A percentile compares a stretch with the other conserved stretches of the same genome.
phyloP scores from a whole-genome alignment of 805 yeast genomes.

The Komagataella phaffii region DNA sequence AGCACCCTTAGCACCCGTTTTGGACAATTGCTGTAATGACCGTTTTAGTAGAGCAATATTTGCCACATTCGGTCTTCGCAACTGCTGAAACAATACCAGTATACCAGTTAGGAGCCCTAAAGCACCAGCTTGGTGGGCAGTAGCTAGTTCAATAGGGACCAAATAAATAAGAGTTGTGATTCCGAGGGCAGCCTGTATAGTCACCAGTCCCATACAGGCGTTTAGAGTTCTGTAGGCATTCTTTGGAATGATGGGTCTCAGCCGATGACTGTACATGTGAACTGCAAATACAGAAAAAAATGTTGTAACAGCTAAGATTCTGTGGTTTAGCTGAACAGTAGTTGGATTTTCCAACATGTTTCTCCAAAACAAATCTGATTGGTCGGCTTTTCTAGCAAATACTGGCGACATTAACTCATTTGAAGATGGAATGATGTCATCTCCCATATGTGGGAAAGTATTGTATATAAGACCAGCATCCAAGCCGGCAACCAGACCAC shows the following conservation, averaged over 20 bases:
- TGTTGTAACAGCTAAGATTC: conserved; percentile 73
- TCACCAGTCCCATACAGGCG: conserved; percentile 69
- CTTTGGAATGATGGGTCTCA: conserved; percentile 43
- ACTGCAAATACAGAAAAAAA: conserved; percentile 56
- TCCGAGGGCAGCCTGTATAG: conserved; percentile 77
- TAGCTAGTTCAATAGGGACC: conserved; percentile 89
- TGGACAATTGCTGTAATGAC: conserved; percentile 4
- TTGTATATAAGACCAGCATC: conserved; percentile 97
- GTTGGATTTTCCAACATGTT: conserved; percentile 91
- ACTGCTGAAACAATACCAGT: conserved; percentile 43
- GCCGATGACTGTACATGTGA: conserved; percentile 53
- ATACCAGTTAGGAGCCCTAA: conserved; percentile 74
- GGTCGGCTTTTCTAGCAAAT: conserved; percentile 53
- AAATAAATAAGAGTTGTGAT: conserved; percentile 73
- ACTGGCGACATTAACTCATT: conserved; percentile 67
- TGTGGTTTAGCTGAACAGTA: conserved; percentile 86
- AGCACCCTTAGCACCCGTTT: background rate
- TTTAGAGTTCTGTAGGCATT: conserved; percentile 44
- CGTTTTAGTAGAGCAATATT: conserved; percentile 16
- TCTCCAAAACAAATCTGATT: conserved; percentile 78
- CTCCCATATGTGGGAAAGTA: conserved; percentile 95
- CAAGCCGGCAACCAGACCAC: conserved; percentile 95
- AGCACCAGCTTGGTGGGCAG: conserved; percentile 96
- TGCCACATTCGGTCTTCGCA: conserved; percentile 37
- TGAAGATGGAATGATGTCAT: conserved; percentile 52